These are phyloP conservation scores for Sutorius australiensis DNA, from an alignment of 768 basidiomycete species.

Conservation along the genomic window DNA sequence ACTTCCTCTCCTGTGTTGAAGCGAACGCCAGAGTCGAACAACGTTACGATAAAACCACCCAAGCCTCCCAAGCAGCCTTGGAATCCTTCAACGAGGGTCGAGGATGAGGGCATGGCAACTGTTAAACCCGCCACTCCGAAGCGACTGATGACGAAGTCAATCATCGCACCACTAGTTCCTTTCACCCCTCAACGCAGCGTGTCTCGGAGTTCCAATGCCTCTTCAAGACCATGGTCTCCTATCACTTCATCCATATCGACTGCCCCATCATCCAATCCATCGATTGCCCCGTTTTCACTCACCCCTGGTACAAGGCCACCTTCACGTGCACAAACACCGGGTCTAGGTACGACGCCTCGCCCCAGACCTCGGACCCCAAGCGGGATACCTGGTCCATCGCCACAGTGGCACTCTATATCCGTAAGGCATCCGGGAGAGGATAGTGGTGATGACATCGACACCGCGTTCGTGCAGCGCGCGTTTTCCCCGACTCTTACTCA, in stretches of 20 bases:
- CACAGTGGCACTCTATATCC: constrained; percentile 47
- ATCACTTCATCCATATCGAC: constrained; percentile 68
- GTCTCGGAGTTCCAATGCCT: constrained; percentile 71
- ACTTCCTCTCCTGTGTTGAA: constrained; percentile 53
- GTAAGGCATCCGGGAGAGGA: constrained; percentile 44
- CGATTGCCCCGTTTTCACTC: constrained; percentile 34
- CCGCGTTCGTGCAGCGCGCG: constrained; percentile 52
- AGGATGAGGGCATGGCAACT: constrained; percentile 45
- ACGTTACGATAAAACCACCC: constrained; percentile 39
- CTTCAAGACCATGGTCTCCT: constrained; percentile 79
- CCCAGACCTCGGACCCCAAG: constrained; percentile 76
- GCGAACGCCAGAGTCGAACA: constrained; percentile 35
- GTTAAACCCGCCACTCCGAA: constrained; percentile 50
- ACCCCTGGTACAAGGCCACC: constrained; percentile 34
- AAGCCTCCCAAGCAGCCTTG: constrained; percentile 51
- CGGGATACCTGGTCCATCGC: constrained; percentile 65
- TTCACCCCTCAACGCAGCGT: constrained; percentile 57
- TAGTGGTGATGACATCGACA: constrained; percentile 43
- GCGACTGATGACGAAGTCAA: constrained; percentile 46
- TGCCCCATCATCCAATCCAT: constrained; percentile 47
- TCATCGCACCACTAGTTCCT: constrained; percentile 45
- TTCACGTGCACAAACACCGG: constrained; percentile 61
- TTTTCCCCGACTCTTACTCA: constrained; percentile 55
- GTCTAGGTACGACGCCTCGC: constrained; percentile 49
- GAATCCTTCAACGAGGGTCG: constrained; percentile 82